Evolutionary conservation across 148 eudicot genomes (phyloP).

Genomic region (Vaccinium macrocarpon): DNA sequence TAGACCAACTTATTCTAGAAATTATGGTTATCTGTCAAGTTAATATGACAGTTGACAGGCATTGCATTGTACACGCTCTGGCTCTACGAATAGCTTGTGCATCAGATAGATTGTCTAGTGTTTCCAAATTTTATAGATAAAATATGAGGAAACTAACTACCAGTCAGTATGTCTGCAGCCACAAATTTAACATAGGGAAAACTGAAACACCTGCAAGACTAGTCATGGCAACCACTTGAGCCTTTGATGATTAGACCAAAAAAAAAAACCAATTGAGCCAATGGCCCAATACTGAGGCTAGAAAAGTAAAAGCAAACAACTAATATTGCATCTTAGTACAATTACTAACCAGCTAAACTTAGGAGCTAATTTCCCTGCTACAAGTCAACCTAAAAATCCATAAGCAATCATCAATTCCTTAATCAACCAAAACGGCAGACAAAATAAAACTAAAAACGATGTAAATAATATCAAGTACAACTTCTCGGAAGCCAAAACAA

Average conservation of each 20-base stretch:
- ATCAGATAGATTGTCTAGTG: neutral
- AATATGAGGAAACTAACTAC: neutral
- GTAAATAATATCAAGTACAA: neutral
- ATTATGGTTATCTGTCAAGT: neutral
- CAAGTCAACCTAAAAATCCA: slow-evolving; percentile 16
- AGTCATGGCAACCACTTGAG: slow-evolving; percentile 4
- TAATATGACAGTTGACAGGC: neutral
- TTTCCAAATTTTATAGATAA: neutral
- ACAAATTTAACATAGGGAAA: neutral
- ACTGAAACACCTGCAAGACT: neutral
- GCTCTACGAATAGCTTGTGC: neutral
- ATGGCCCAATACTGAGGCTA: neutral
- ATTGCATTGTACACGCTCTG: neutral
- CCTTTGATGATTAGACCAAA: neutral
- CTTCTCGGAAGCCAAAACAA: neutral
- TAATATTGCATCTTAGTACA: neutral
- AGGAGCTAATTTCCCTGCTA: neutral
- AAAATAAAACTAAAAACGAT: neutral
- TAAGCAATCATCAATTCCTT: neutral
- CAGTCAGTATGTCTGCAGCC: neutral
- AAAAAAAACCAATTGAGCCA: neutral
- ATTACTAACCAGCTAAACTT: neutral
- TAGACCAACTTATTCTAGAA: neutral
- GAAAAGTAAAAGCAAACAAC: neutral
- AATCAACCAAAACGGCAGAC: neutral